Evolutionary conservation across 495 filamentous ascomycete genomes (phyloP).

Genomic region (Ascobolus immersus): DNA sequence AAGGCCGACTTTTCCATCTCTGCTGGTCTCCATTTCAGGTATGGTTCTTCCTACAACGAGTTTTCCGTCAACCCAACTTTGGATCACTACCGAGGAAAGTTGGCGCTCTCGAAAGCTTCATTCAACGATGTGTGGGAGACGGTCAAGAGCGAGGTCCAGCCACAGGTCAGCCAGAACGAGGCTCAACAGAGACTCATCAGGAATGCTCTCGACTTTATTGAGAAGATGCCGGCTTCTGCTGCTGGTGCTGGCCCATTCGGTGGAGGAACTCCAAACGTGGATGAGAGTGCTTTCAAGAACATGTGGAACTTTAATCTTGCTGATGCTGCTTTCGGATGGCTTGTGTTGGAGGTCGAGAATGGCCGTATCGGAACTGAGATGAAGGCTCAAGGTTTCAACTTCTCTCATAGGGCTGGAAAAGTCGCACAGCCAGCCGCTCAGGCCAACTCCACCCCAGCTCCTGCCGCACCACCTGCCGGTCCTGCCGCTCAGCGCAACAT

Average conservation of each 20-base stretch:
- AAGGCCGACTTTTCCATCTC: slow-evolving; percentile 98
- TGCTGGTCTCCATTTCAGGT: slow-evolving; percentile 92
- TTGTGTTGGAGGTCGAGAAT: slow-evolving; percentile 80
- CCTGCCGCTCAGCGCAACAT: neutral
- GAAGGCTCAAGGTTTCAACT: slow-evolving; percentile 98
- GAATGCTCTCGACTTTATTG: slow-evolving; percentile 70
- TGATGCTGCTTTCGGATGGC: slow-evolving; percentile 87
- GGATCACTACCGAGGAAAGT: slow-evolving; percentile 96
- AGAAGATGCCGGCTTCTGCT: slow-evolving; percentile 85
- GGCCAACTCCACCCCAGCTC: slow-evolving; percentile 7
- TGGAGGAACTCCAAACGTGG: slow-evolving; percentile 54
- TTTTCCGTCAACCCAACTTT: slow-evolving; percentile 96
- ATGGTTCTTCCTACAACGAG: slow-evolving; percentile 98
- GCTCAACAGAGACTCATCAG: slow-evolving; percentile 72
- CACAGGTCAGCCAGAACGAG: slow-evolving; percentile 75
- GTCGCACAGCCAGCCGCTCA: slow-evolving; percentile 8
- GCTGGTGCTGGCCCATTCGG: slow-evolving; percentile 94
- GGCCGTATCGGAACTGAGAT: slow-evolving; percentile 94
- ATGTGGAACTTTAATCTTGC: slow-evolving; percentile 99
- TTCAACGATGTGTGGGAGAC: slow-evolving; percentile 99
- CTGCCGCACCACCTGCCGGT: slow-evolving; percentile 3
- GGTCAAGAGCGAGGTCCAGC: slow-evolving; percentile 79
- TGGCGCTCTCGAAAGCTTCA: slow-evolving; percentile 93
- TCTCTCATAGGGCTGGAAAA: slow-evolving; percentile 63
- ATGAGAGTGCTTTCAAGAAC: slow-evolving; percentile 98